A percentile compares a stretch with the other conserved stretches of the same genome.
These are phyloP conservation scores for Paxillus involutus DNA, from an alignment of 768 basidiomycete species.

Conservation along the genomic window DNA sequence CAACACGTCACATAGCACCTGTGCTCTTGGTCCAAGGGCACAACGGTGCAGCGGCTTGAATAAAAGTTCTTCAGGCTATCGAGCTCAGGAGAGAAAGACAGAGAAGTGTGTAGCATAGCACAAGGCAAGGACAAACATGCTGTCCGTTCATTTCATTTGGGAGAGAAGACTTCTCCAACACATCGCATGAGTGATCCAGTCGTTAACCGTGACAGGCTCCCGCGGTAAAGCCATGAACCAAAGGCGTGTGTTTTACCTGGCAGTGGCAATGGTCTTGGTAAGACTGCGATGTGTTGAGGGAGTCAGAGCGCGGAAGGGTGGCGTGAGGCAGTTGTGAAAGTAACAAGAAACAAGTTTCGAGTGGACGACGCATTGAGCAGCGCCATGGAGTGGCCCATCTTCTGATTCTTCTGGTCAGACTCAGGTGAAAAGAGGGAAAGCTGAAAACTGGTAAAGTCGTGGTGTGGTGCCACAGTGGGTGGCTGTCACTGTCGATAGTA, in stretches of 20 bases:
- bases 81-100: no score
- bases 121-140: neutral
- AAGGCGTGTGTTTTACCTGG: constrained; percentile 14
- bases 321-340: no score
- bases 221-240: constrained; percentile 17
- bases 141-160: constrained; percentile 15
- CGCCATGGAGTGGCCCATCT: no score
- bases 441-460: constrained; percentile 1
- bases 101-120: neutral
- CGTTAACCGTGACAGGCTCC: constrained; percentile 8
- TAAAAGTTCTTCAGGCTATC: no score
- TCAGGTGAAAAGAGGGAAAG: neutral
- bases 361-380: no score
- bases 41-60: neutral
- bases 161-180: constrained; percentile 24
- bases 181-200: neutral
- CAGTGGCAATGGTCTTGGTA: no score
- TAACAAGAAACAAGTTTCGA: no score
- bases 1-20: neutral
- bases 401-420: no score
- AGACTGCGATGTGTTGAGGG: neutral
- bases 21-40: neutral
- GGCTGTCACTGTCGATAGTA: constrained; percentile 11
- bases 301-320: neutral
- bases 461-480: constrained; percentile 2